Evolutionary conservation across 2,329 filamentous ascomycete species (phyloP).

Genomic region (Periconia sp.): DNA sequence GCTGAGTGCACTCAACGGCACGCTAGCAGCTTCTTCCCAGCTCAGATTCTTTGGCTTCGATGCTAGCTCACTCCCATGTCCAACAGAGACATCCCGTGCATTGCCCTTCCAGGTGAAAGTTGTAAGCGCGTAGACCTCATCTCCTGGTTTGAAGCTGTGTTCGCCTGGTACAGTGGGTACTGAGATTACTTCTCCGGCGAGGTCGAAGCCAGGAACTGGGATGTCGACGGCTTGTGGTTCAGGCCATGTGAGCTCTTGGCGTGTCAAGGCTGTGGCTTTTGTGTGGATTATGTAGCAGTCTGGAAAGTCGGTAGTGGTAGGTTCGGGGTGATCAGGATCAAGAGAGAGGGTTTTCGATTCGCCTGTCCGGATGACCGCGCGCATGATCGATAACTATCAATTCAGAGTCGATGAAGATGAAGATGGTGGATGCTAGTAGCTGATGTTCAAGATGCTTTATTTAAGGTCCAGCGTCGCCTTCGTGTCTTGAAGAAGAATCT

Average conservation of each 20-base stretch:
- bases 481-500: too few relatives aligned
- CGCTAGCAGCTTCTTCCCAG: slow-evolving; percentile 45
- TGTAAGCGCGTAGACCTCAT: slow-evolving; percentile 27
- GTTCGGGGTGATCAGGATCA: slow-evolving; percentile 20
- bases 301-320: slow-evolving; percentile 24
- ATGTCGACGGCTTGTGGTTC: slow-evolving; percentile 31
- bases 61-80: slow-evolving; percentile 45
- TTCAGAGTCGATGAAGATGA: too few relatives aligned
- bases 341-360: slow-evolving; percentile 21
- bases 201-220: slow-evolving; percentile 51
- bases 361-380: slow-evolving; percentile 23
- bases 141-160: slow-evolving; percentile 45
- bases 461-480: too few relatives aligned
- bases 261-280: slow-evolving; percentile 47
- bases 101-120: slow-evolving; percentile 44
- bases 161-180: slow-evolving; percentile 33
- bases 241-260: slow-evolving; percentile 54
- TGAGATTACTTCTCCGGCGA: slow-evolving; percentile 48
- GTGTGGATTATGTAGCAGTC: slow-evolving; percentile 47
- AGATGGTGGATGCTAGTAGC: too few relatives aligned
- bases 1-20: slow-evolving; percentile 50
- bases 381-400: too few relatives aligned
- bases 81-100: slow-evolving; percentile 47
- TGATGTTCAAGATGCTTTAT: too few relatives aligned
- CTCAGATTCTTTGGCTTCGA: slow-evolving; percentile 41